phyloP scores from a whole-genome alignment of 1,284 basidiomycete genomes.

The Cutaneotrichosporon sp. region DNA sequence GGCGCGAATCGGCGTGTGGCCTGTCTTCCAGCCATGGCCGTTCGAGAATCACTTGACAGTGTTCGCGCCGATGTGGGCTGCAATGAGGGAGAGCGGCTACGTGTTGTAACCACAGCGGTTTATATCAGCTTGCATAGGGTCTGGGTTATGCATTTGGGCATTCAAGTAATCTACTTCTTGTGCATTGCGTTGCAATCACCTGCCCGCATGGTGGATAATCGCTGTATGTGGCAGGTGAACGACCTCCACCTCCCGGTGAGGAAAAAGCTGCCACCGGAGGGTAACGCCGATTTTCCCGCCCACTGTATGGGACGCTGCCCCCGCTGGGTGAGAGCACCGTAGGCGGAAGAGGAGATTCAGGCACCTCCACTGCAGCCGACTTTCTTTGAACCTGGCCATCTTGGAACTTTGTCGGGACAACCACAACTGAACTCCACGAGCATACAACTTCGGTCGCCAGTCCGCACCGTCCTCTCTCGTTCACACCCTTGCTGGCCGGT shows the following conservation, averaged over 20 bases:
- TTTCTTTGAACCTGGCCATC: too few species aligned
- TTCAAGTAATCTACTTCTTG: neutral
- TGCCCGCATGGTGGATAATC: neutral
- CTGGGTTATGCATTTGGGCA: neutral
- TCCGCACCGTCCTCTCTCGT: too few species aligned
- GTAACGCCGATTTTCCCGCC: slow-evolving; percentile 6
- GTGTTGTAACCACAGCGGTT: too few species aligned
- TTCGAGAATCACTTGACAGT: neutral
- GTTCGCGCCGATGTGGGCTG: neutral
- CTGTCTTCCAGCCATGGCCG: neutral
- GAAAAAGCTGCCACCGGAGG: neutral
- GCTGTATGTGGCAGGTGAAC: neutral
- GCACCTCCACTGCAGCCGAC: slow-evolving; percentile 2
- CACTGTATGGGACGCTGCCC: too few species aligned
- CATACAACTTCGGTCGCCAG: too few species aligned
- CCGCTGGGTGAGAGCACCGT: too few species aligned
- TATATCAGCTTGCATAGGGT: too few species aligned
- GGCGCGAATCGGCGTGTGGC: slow-evolving; percentile 24
- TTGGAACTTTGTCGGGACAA: too few species aligned
- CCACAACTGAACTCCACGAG: too few species aligned
- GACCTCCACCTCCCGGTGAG: neutral
- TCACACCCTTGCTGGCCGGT: too few species aligned
- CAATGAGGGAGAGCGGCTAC: neutral
- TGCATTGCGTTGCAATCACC: neutral
- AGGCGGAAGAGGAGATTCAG: neutral